phyloP scores from a whole-genome alignment of 257 asterid species.

The Solanum arcanum region DNA sequence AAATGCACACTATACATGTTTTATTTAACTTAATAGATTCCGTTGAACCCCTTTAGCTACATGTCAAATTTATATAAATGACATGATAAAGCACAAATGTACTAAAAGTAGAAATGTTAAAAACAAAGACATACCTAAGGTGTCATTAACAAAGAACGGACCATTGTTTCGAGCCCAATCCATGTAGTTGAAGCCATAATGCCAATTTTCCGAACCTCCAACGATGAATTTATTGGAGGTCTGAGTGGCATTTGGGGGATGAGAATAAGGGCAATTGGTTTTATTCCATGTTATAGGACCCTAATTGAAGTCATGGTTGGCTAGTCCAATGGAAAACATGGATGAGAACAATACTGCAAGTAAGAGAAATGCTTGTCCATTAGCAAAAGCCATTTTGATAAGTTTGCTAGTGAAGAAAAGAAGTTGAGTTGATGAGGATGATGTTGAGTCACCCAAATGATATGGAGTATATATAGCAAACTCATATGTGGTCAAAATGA shows the following conservation, averaged over 20 bases:
- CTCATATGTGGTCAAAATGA: neutral
- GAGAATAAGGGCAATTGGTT: slow-evolving; percentile 20
- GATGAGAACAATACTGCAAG: neutral
- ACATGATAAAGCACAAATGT: neutral
- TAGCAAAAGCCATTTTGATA: slow-evolving; percentile 10
- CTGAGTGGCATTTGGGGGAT: slow-evolving; percentile 19
- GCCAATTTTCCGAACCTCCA: neutral
- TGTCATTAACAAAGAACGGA: neutral
- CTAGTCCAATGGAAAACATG: neutral
- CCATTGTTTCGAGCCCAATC: neutral
- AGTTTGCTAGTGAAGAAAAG: neutral
- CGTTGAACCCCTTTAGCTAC: no score
- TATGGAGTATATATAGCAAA: neutral
- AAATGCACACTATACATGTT: no score
- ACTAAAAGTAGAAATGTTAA: no score
- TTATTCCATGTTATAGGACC: slow-evolving; percentile 3
- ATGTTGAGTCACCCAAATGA: neutral
- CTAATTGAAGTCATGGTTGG: slow-evolving; percentile 27
- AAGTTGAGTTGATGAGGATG: neutral
- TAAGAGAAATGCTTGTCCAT: slow-evolving; percentile 1
- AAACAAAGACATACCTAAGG: neutral
- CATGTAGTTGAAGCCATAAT: neutral
- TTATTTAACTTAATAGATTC: no score
- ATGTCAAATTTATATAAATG: neutral
- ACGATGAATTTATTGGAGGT: neutral